Evolutionary conservation across 805 yeast genomes (phyloP).

Genomic region (Hanseniaspora lachancei): DNA sequence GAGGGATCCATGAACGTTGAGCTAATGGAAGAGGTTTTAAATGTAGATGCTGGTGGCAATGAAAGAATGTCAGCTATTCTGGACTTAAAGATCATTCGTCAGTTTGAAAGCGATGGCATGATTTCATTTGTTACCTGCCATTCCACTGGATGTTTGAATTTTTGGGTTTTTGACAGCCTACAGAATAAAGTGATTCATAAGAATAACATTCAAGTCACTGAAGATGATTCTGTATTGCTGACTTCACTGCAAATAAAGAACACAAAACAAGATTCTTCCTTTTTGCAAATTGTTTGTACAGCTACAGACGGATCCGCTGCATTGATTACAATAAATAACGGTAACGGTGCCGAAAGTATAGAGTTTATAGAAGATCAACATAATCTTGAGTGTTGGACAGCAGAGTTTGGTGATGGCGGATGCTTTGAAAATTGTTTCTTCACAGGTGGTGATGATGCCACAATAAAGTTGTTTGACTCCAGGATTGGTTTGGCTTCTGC

Average conservation of each 20-base stretch:
- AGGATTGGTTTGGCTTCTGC: conserved; percentile 26
- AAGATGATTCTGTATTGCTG: conserved; percentile 34
- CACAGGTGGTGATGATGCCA: conserved; percentile 85
- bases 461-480: conserved; percentile 60
- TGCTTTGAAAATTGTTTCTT: conserved; percentile 46
- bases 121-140: conserved; percentile 49
- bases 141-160: conserved; percentile 59
- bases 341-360: not conserved
- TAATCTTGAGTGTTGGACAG: conserved; percentile 79
- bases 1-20: conserved; percentile 16
- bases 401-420: conserved; percentile 49
- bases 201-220: conserved; percentile 35
- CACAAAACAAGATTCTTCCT: not conserved
- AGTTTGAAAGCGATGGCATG: conserved; percentile 25
- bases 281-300: conserved; percentile 45
- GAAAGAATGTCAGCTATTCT: conserved; percentile 51
- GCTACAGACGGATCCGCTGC: conserved; percentile 55
- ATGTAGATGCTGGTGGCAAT: conserved; percentile 16
- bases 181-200: conserved; percentile 16
- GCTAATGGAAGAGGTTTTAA: conserved; percentile 14
- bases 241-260: conserved; percentile 45
- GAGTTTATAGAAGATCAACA: conserved; percentile 29
- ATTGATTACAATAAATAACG: conserved; percentile 26
- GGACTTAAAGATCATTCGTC: conserved; percentile 60
- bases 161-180: conserved; percentile 40